These are phyloP conservation scores for Inga leiocalycina DNA, from an alignment of 306 rosid species.

Conservation along the genomic window DNA sequence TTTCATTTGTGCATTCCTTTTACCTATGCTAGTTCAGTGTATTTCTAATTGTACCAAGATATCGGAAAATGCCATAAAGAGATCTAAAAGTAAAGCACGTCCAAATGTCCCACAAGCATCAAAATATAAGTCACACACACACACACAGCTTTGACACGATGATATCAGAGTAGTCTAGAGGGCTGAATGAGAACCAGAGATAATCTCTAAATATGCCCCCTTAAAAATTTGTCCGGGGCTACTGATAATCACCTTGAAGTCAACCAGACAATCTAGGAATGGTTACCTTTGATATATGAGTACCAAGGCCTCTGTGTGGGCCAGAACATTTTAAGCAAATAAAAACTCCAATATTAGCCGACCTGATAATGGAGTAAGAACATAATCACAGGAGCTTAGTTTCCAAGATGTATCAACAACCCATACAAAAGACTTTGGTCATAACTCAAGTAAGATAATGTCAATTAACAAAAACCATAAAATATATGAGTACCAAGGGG, in stretches of 20 bases:
- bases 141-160: neutral
- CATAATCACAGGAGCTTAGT: constrained; percentile 10
- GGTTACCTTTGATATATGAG: constrained; percentile 92
- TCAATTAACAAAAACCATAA: constrained; percentile 15
- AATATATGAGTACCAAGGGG: neutral
- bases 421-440: neutral
- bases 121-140: neutral
- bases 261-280: constrained; percentile 26
- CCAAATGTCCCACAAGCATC: neutral
- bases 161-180: neutral
- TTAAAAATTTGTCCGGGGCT: neutral
- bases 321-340: constrained; percentile 97
- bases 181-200: neutral
- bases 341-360: constrained; percentile 95
- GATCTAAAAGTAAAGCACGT: neutral
- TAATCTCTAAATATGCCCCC: neutral
- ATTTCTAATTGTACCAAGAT: neutral
- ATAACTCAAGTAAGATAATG: constrained; percentile 22
- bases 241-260: constrained; percentile 22
- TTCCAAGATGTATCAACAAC: constrained; percentile 22
- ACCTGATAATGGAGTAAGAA: constrained; percentile 58
- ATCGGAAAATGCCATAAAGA: neutral
- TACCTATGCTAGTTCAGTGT: neutral
- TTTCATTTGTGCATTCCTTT: neutral
- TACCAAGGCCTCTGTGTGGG: constrained; percentile 92